Percentiles rank a stretch among this genome's conserved stretches.
These are phyloP conservation scores for Toxoplasma gondii DNA, from an alignment of 169 alveolate genomes.

Conservation along the genomic window DNA sequence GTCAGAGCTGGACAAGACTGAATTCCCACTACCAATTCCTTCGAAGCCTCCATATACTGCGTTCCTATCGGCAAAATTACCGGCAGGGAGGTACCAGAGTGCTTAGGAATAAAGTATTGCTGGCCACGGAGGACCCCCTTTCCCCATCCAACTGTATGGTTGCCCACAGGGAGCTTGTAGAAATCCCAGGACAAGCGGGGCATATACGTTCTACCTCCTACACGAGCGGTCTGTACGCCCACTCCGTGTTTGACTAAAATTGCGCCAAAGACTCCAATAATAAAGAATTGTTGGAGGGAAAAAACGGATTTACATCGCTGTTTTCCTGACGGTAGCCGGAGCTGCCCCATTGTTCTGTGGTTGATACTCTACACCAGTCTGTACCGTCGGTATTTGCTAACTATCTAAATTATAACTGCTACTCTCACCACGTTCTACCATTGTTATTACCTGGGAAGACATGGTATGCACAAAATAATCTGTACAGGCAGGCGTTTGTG, in stretches of 20 bases:
- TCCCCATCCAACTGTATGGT: constrained; percentile 1
- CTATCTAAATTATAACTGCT: too few relatives aligned
- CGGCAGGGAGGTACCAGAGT: background rate
- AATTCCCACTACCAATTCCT: background rate
- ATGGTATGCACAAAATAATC: too few relatives aligned
- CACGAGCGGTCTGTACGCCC: background rate
- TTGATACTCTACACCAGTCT: too few relatives aligned
- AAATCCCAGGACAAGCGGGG: constrained; percentile 29
- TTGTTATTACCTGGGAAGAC: too few relatives aligned
- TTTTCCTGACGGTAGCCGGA: background rate
- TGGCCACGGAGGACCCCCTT: constrained; percentile 12
- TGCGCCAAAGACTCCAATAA: background rate
- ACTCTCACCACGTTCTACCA: too few relatives aligned
- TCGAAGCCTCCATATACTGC: background rate
- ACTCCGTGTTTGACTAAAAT: background rate
- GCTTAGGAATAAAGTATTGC: constrained; percentile 9
- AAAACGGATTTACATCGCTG: background rate
- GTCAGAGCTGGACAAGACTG: background rate
- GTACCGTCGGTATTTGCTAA: too few relatives aligned
- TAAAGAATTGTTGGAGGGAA: background rate
- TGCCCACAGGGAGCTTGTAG: background rate
- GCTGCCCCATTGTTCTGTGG: background rate
- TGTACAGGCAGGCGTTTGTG: too few relatives aligned
- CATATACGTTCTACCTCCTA: background rate
- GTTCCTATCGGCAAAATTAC: constrained; percentile 3